Conservation (phyloP, 1,139 yeast genomes). For the Candida albicans region DNA sequence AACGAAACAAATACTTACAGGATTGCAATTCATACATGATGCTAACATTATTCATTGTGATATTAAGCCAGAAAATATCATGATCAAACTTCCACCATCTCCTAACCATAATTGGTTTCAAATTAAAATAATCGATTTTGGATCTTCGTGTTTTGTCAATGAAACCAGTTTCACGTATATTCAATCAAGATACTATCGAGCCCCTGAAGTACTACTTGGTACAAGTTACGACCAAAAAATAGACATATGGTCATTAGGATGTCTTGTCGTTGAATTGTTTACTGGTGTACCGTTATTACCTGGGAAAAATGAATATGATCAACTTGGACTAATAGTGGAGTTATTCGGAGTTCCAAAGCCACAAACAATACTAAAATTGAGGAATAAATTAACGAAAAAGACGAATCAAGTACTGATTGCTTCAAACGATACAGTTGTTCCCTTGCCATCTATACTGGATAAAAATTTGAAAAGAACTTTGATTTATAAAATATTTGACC, state of each 20-base stretch:
- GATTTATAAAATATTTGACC: conserved; percentile 41
- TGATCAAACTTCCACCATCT: conserved; percentile 42
- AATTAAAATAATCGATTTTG: conserved; percentile 65
- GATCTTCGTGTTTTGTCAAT: conserved; percentile 53
- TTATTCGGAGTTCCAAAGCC: conserved; percentile 62
- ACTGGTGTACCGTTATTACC: conserved; percentile 70
- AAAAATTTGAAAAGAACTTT: conserved; percentile 31
- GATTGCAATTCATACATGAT: conserved; percentile 59
- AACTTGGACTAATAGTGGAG: conserved; percentile 58
- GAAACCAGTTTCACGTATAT: conserved; percentile 57
- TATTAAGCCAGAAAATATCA: conserved; percentile 67
- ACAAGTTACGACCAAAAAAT: conserved; percentile 67
- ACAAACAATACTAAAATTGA: conserved; percentile 23
- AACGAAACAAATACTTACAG: conserved; percentile 56
- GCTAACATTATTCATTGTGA: conserved; percentile 74
- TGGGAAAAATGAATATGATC: conserved; percentile 68
- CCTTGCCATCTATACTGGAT: conserved; percentile 19
- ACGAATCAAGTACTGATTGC: conserved; percentile 8
- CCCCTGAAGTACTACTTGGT: conserved; percentile 84
- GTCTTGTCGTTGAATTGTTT: conserved; percentile 64
- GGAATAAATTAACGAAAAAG: conserved; percentile 21
- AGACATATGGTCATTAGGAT: conserved; percentile 81
- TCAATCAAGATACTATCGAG: conserved; percentile 65
- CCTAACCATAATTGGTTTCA: conserved; percentile 23
- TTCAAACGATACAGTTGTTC: background rate